Conservation (phyloP, 1,139 yeast genomes). For the Sugiyamaella paludigena region DNA sequence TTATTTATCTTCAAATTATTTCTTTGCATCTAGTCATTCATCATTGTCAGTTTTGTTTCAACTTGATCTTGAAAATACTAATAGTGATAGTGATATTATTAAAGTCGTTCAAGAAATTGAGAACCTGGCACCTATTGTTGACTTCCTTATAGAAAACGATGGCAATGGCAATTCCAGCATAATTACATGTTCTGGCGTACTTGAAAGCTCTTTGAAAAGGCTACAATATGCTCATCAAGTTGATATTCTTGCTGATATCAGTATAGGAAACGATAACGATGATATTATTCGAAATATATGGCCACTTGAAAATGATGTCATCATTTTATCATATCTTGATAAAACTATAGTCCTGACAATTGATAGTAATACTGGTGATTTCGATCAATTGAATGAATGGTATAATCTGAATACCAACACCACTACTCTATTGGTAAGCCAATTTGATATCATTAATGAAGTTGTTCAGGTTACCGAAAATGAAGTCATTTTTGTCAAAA, state of each 20-base stretch:
- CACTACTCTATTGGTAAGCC: slow-evolving; percentile 3
- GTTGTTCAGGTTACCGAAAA: slow-evolving; percentile 13
- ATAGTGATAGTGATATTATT: not conserved
- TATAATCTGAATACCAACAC: not conserved
- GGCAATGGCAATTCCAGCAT: slow-evolving; percentile 5
- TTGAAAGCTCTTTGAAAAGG: slow-evolving; percentile 8
- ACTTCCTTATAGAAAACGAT: slow-evolving; percentile 8
- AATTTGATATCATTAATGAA: not conserved
- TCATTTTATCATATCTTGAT: not conserved
- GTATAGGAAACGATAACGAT: not conserved
- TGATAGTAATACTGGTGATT: slow-evolving; percentile 10
- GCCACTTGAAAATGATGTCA: slow-evolving; percentile 2
- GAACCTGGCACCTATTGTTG: slow-evolving; percentile 15
- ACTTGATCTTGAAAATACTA: slow-evolving; percentile 7
- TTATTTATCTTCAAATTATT: slow-evolving; percentile 20
- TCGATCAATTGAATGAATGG: slow-evolving; percentile 9
- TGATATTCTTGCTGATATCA: slow-evolving; percentile 7
- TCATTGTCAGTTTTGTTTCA: slow-evolving; percentile 19
- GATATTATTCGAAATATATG: slow-evolving; percentile 4
- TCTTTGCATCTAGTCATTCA: slow-evolving; percentile 22
- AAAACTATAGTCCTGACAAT: slow-evolving; percentile 10
- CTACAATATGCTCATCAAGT: slow-evolving; percentile 7
- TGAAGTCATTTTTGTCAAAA: not conserved
- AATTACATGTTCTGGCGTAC: slow-evolving; percentile 8
- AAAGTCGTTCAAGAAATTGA: slow-evolving; percentile 10